Percentiles rank a stretch among this genome's conserved stretches.
Conservation (phyloP, 768 basidiomycete species). For the Leccinum olivaceopallidum region DNA sequence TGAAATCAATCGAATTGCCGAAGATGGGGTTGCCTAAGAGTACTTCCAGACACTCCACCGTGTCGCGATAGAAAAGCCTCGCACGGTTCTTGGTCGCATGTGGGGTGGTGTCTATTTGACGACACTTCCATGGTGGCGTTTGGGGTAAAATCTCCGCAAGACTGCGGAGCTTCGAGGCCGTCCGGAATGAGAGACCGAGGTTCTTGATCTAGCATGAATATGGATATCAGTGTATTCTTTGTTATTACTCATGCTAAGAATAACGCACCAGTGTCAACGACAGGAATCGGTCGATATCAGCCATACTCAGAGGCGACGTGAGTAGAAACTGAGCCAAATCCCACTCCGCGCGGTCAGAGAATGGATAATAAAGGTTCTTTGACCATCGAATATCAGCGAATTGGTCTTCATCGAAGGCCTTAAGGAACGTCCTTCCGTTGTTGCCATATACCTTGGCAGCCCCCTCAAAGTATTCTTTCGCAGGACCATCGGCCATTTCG, state of each 20-base stretch:
- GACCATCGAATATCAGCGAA: not conserved
- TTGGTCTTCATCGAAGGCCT: not conserved
- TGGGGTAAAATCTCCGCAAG: not conserved
- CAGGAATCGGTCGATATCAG: not conserved
- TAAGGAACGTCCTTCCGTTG: not conserved
- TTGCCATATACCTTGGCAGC: not conserved
- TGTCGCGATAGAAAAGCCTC: not conserved
- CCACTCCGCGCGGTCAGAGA: not conserved
- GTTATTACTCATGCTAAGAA: no score
- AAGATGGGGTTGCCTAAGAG: not conserved
- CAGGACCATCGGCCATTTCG: no score
- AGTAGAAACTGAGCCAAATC: not conserved
- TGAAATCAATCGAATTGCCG: constrained; percentile 10
- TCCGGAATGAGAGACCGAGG: constrained; percentile 22
- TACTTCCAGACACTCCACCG: not conserved
- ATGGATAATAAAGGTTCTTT: not conserved
- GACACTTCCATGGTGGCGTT: not conserved
- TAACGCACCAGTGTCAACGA: not conserved
- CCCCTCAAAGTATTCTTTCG: not conserved
- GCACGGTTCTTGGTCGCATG: not conserved
- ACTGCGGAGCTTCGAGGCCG: constrained; percentile 16
- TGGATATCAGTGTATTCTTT: no score
- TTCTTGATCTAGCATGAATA: not conserved
- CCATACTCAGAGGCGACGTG: not conserved
- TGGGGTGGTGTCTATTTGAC: not conserved